A percentile compares a stretch with the other conserved stretches of the same genome.
These are phyloP conservation scores for Laetiporus sulphureus DNA, from an alignment of 1,284 basidiomycete genomes.

Conservation along the genomic window DNA sequence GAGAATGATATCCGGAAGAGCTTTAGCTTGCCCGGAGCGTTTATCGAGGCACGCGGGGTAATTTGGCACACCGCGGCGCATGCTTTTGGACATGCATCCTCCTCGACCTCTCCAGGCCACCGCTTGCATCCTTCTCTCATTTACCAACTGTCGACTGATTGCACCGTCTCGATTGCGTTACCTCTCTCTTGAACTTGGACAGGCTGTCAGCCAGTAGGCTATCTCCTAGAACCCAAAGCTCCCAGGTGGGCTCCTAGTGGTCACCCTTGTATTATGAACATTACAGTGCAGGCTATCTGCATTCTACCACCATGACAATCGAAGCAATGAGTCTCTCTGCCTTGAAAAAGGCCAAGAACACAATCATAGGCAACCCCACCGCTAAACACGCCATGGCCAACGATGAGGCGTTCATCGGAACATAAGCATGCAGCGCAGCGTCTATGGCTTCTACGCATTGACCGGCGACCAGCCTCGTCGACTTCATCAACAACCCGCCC, in stretches of 20 bases:
- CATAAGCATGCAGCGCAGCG: no score
- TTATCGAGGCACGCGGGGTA: neutral
- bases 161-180: no score
- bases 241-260: no score
- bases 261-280: no score
- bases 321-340: constrained; percentile 29
- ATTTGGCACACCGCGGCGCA: neutral
- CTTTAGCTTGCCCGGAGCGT: neutral
- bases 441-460: no score
- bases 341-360: constrained; percentile 64
- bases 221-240: no score
- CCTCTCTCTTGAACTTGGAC: no score
- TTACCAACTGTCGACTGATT: no score
- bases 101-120: no score
- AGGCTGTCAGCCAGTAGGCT: no score
- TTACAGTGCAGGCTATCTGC: neutral
- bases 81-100: no score
- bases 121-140: no score
- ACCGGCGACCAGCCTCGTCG: constrained; percentile 46
- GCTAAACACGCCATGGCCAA: constrained; percentile 52
- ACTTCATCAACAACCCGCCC: constrained; percentile 41
- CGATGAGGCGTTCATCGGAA: constrained; percentile 46
- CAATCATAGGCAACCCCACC: constrained; percentile 67
- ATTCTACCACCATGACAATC: constrained; percentile 29
- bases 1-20: neutral